Base-by-base conservation (phyloP, 768 basidiomycete species). In the Mycena alexandri region DNA sequence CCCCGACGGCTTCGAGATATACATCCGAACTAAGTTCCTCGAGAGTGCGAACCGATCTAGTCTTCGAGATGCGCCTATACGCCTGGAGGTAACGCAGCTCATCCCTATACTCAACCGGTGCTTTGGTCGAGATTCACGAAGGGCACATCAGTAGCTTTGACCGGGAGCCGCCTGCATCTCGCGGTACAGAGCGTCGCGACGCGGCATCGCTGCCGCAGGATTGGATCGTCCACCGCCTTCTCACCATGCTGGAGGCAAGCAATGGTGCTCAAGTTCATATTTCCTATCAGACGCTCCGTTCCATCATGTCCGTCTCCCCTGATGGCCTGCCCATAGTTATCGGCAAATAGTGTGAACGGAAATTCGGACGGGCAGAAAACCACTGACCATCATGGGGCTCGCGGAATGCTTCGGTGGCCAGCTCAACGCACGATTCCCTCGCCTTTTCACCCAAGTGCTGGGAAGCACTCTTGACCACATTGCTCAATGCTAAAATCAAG, bases 321-420 rank as follows among this genome's bases (percentile, higher is more conserved):
- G 62, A 90, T 81, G 2, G 92, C 87, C 42, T 86, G 88, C 17
- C 86, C 79, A 76, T 92, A 95, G 52, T 89, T 79, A 74, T 95
- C 94, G 94, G 68, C 52, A 34, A 54, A 24, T 21, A 9, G 48
- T 36, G 21, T 46, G 24, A 58, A 33, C 2, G 21, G 29, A 4
- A 6, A n/a, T 14, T 52, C 13, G 34, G 13, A 43, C 1, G 7
- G 36, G 17, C 19, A 34, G 44, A 38, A 55, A 54, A 58, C 10
- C 29, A 33, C 74, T 73, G 67, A 93, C 93, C 93, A 69, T 89
- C 87, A 63, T 90, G 90, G 17, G 78, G 77, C 65, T 90, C 91
- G 48, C 87, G 84, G 82, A 97, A 97, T 1, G 93, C 89, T 61
- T 96, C 93, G 4, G 83, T 79, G 1, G 95, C 85, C 14, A 99